These are phyloP conservation scores for Thalassiosira profunda DNA, from an alignment of 108 stramenopile genomes.

Conservation along the genomic window DNA sequence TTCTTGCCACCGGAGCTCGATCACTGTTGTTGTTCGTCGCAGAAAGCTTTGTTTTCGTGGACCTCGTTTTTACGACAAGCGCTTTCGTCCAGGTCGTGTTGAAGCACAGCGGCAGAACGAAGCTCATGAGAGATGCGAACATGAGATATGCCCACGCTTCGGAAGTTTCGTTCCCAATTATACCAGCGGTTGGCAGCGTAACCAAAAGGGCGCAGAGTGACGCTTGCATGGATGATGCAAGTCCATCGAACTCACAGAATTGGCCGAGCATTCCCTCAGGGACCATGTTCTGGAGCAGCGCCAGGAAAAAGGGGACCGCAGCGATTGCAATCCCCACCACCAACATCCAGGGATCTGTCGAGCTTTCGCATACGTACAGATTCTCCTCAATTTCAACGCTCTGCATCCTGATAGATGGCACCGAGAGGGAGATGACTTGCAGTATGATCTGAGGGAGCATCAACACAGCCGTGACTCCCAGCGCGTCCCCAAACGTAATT, in stretches of 20 bases:
- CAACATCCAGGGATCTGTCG: background rate
- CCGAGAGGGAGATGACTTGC: background rate
- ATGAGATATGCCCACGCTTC: background rate
- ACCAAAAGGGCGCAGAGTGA: background rate
- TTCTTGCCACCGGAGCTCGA: too few relatives aligned
- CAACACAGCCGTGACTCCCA: background rate
- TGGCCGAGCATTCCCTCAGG: background rate
- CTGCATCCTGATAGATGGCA: background rate
- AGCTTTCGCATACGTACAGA: background rate
- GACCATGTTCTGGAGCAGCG: background rate
- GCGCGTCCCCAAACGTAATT: background rate
- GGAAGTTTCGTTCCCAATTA: background rate
- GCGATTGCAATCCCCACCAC: constrained; percentile 1
- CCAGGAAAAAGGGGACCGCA: background rate
- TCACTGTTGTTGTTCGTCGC: too few relatives aligned
- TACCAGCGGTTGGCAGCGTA: constrained; percentile 5
- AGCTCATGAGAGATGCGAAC: background rate
- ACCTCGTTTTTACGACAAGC: background rate
- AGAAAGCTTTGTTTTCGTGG: background rate
- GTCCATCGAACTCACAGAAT: background rate
- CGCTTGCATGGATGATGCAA: background rate
- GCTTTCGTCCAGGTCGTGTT: background rate
- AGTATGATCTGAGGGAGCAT: background rate
- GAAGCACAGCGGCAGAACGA: background rate
- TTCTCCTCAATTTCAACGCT: background rate